These are phyloP conservation scores for Backusella circina DNA, from an alignment of 192 early-diverging fungal genomes.

Conservation along the genomic window DNA sequence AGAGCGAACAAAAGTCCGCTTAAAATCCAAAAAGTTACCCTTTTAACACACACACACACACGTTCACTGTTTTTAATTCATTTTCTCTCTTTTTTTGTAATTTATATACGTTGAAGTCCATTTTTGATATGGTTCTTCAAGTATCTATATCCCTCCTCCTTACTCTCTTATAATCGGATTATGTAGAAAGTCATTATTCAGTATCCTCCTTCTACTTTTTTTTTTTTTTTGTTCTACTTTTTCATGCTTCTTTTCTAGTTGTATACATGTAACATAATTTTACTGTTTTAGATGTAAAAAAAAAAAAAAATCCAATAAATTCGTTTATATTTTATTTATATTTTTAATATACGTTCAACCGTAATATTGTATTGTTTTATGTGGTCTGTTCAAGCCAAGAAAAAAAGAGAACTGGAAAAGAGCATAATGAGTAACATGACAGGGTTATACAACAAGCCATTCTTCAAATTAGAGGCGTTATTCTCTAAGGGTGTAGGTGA, in stretches of 20 bases:
- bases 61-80: neutral
- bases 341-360: neutral
- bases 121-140: neutral
- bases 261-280: neutral
- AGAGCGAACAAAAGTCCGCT: neutral
- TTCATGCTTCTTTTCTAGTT: neutral
- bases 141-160: neutral
- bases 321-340: neutral
- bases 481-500: neutral
- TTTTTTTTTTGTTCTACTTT: neutral
- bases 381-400: neutral
- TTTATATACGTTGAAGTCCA: neutral
- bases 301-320: neutral
- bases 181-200: neutral
- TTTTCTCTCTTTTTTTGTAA: neutral
- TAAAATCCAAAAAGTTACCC: neutral
- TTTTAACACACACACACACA: neutral
- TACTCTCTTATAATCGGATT: neutral
- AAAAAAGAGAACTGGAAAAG: neutral
- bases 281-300: neutral
- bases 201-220: neutral
- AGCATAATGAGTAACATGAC: neutral
- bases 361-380: neutral
- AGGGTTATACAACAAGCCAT: slow-evolving; percentile 1
- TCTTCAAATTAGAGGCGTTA: neutral